These are phyloP conservation scores for Anacardium occidentale DNA, from an alignment of 345 rosid genomes.

Conservation along the genomic window DNA sequence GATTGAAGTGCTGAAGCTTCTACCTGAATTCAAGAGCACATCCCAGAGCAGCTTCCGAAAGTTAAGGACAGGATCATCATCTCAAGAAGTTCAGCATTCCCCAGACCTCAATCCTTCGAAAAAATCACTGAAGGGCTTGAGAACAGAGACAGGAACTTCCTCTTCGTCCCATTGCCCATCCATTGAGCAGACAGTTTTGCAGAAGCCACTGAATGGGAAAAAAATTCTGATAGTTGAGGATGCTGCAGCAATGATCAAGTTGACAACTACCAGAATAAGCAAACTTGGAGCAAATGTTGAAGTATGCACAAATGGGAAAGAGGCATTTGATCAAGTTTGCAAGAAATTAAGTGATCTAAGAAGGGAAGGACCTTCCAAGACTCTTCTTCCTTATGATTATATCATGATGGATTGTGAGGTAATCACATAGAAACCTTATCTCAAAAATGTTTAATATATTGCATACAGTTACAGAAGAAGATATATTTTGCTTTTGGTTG, in stretches of 20 bases:
- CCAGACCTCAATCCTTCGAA: neutral
- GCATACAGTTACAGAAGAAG: neutral
- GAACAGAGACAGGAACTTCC: neutral
- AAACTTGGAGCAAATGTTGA: slow-evolving; percentile 35
- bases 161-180: neutral
- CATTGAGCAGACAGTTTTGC: neutral
- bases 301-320: slow-evolving; percentile 29
- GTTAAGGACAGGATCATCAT: slow-evolving; percentile 3
- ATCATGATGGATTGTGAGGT: slow-evolving; percentile 46
- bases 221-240: slow-evolving; percentile 34
- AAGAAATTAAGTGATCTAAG: slow-evolving; percentile 20
- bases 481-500: neutral
- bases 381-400: slow-evolving; percentile 27
- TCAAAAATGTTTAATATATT: no score
- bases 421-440: neutral
- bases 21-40: slow-evolving; percentile 14
- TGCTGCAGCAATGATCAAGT: neutral
- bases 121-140: neutral
- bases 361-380: slow-evolving; percentile 12
- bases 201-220: slow-evolving; percentile 26
- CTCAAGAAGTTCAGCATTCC: slow-evolving; percentile 13
- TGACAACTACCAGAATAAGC: slow-evolving; percentile 7
- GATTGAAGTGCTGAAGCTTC: slow-evolving; percentile 24
- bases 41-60: neutral
- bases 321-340: slow-evolving; percentile 26